Percentiles rank a stretch among this genome's conserved stretches.
Evolutionary conservation across 768 basidiomycete species (phyloP).

Genomic region (Leccinum longicurvipes): DNA sequence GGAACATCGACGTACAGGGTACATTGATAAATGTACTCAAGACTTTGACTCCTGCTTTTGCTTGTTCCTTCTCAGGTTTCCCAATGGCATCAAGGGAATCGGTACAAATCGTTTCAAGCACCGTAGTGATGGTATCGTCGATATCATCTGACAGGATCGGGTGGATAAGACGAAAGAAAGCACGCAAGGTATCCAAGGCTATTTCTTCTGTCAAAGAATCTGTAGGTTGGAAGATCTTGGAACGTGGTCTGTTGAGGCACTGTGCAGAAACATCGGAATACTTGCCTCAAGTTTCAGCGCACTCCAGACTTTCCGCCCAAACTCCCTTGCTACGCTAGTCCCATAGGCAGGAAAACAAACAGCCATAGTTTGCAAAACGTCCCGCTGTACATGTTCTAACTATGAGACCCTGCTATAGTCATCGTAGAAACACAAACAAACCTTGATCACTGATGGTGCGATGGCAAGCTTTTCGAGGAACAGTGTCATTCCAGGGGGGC

Average conservation of each 20-base stretch:
- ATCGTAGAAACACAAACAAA: constrained; percentile 21
- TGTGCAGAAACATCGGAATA: background rate
- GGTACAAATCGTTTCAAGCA: constrained; percentile 72
- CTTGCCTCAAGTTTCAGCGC: constrained; percentile 83
- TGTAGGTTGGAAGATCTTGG: constrained; percentile 88
- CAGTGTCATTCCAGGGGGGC: constrained; percentile 77
- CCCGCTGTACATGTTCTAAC: constrained; percentile 53
- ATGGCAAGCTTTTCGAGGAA: constrained; percentile 90
- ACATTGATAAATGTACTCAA: constrained; percentile 75
- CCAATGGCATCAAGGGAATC: constrained; percentile 78
- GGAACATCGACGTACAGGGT: constrained; percentile 54
- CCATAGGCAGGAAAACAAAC: constrained; percentile 87
- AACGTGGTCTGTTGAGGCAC: background rate
- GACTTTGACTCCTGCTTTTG: constrained; percentile 82
- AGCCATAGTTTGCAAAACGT: constrained; percentile 77
- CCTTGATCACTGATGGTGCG: constrained; percentile 81
- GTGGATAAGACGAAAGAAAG: constrained; percentile 75
- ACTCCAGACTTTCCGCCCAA: constrained; percentile 84
- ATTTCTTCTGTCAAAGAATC: constrained; percentile 71
- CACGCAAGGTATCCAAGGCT: constrained; percentile 68
- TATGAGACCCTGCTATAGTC: background rate
- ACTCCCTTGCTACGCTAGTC: constrained; percentile 49
- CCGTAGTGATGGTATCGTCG: constrained; percentile 42
- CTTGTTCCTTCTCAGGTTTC: constrained; percentile 93
- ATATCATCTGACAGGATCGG: constrained; percentile 37